Evolutionary conservation across 352 stramenopile species (phyloP).

Genomic region (Pythium coloratum): DNA sequence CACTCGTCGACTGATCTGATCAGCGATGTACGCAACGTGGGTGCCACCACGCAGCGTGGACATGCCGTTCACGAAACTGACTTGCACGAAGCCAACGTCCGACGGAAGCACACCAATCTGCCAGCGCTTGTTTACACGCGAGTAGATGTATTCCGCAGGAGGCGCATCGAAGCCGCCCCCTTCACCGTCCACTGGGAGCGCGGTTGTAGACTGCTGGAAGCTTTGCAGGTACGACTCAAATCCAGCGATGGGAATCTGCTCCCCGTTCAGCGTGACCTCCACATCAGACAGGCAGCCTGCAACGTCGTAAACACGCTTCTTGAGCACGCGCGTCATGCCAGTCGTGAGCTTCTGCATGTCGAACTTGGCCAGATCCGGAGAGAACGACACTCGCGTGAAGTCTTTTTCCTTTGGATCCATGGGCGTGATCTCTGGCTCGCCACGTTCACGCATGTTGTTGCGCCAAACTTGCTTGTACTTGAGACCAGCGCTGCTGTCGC

Average conservation of each 20-base stretch:
- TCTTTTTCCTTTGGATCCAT: slow-evolving; percentile 86
- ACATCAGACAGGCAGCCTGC: slow-evolving; percentile 94
- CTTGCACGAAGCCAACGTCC: slow-evolving; percentile 93
- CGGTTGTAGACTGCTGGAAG: slow-evolving; percentile 74
- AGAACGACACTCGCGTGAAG: slow-evolving; percentile 98
- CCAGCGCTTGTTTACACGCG: slow-evolving; percentile 94
- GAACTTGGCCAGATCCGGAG: slow-evolving; percentile 95
- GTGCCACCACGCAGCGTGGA: slow-evolving; percentile 95
- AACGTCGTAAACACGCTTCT: slow-evolving; percentile 98
- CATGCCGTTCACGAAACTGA: slow-evolving; percentile 99
- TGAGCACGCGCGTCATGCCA: slow-evolving; percentile 93
- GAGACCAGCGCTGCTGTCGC: slow-evolving; percentile 86
- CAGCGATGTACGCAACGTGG: slow-evolving; percentile 92
- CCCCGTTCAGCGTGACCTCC: slow-evolving; percentile 93
- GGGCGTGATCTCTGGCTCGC: slow-evolving; percentile 82
- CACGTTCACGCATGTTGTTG: slow-evolving; percentile 95
- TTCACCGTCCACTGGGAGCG: slow-evolving; percentile 3
- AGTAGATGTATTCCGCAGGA: slow-evolving; percentile 84
- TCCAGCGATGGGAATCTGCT: slow-evolving; percentile 83
- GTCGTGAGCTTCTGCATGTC: slow-evolving; percentile 94
- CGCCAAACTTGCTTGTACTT: slow-evolving; percentile 91
- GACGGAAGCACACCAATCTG: slow-evolving; percentile 93
- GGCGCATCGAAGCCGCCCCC: slow-evolving; percentile 1
- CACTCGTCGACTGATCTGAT: slow-evolving; percentile 86
- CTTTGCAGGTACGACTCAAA: slow-evolving; percentile 97